Evolutionary conservation across 192 early-diverging fungal species (phyloP), one percentile per base, ranked within the genome.

Genomic region (Backusella morwellensis): DNA sequence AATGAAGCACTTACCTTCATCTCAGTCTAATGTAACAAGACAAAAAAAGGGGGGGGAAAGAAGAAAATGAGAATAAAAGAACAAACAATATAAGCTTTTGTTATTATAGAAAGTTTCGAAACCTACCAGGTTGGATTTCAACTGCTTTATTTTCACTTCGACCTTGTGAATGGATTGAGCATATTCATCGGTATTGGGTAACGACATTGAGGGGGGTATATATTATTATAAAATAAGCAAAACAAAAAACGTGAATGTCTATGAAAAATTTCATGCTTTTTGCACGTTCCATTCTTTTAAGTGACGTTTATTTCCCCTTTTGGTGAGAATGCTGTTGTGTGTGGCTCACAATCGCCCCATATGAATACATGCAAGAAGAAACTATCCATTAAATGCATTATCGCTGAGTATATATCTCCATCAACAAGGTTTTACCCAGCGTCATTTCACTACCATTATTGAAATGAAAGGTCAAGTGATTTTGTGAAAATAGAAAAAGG

Each of bases 81-180:
- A 40, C 8, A 70, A 29, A 14, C 19, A 41, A 68, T 35, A 68
- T 19, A 35, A 34, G 29, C 35, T 29, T 7, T 34, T 68, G 15
- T n/a, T 69, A 23, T 70, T 70, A 12, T 70, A 38, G 23, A 21
- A 29, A 63, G 56, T 63, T 63, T 23, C 23, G 2, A 63, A 63
- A 63, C 38, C 35, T 70, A 70, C 68, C 4, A 70, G 38, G 68
- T 35, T 70, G 5, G 35, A n/a, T 70, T 70, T 70, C 68, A 70
- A 70, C 38, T 40, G 36, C 38, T 70, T 70, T 70, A 70, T 70
- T 70, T 70, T 70, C 21, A 23, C 35, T 21, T 70, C 35, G 21
- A 36, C 35, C 40, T 70, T 70, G 9, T 12, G 21, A 26, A 63
- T 70, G 12, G 68, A 35, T 38, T 70, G 35, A 12, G 11, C 38